These are phyloP conservation scores for Yamadazyma scolyti DNA, from an alignment of 805 yeast species.

Conservation along the genomic window DNA sequence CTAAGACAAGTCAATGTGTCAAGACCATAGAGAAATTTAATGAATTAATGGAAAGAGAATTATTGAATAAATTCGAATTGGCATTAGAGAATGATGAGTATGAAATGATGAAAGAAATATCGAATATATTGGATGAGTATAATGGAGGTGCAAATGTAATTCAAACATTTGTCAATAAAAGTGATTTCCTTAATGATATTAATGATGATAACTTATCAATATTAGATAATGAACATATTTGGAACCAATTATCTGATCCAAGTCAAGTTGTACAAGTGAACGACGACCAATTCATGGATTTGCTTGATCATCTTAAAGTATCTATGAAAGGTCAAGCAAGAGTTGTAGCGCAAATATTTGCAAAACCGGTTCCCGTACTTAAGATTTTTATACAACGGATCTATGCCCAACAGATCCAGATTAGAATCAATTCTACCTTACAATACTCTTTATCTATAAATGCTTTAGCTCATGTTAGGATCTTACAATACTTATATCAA, in stretches of 20 bases:
- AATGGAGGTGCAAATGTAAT: conserved; percentile 84
- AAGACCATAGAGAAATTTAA: conserved; percentile 63
- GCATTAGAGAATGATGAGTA: conserved; percentile 71
- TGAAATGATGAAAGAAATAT: conserved; percentile 69
- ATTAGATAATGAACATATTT: conserved; percentile 45
- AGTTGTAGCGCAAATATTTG: conserved; percentile 70
- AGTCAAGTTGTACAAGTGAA: conserved; percentile 43
- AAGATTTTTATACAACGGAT: conserved; percentile 69
- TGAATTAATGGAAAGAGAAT: conserved; percentile 67
- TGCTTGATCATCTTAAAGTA: conserved; percentile 51
- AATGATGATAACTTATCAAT: conserved; percentile 26
- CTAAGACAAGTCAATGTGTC: conserved; percentile 37
- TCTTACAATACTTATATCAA: conserved; percentile 63
- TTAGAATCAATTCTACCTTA: conserved; percentile 54
- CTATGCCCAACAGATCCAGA: conserved; percentile 66
- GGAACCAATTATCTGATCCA: conserved; percentile 64
- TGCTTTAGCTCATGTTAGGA: conserved; percentile 70
- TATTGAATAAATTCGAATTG: conserved; percentile 65
- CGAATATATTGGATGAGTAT: conserved; percentile 70
- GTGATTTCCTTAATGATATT: conserved; percentile 56
- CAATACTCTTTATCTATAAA: conserved; percentile 61
- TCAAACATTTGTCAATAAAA: conserved; percentile 76
- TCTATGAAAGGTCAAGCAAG: conserved; percentile 71
- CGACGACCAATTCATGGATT: conserved; percentile 48
- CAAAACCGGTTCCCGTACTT: conserved; percentile 63